Percentiles rank a stretch among this genome's conserved stretches.
Conservation (phyloP, 192 early-diverging fungal genomes). For the Entomortierella beljakovae region DNA sequence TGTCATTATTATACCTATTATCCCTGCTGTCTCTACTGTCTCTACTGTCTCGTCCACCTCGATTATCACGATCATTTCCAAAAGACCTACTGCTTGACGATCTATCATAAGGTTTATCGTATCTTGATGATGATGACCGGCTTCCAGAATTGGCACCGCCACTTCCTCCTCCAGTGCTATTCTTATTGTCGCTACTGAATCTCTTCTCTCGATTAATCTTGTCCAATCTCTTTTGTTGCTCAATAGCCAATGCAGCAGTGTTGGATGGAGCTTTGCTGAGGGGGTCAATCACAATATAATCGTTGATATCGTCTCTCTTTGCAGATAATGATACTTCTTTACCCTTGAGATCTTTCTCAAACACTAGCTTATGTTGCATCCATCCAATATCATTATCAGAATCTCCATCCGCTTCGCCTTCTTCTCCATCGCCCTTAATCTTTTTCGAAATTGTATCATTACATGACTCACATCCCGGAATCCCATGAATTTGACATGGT, state of each 20-base stretch:
- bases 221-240: conserved; percentile 43
- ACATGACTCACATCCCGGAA: conserved; percentile 80
- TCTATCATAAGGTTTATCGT: conserved; percentile 14
- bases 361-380: conserved; percentile 83
- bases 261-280: conserved; percentile 47
- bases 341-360: conserved; percentile 76
- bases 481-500: conserved; percentile 75
- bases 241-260: conserved; percentile 33
- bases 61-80: conserved; percentile 16
- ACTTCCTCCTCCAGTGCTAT: not conserved
- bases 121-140: not conserved
- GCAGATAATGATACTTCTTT: conserved; percentile 63
- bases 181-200: not conserved
- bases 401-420: conserved; percentile 27
- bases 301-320: conserved; percentile 67
- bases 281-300: conserved; percentile 80
- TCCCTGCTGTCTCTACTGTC: conserved; percentile 3
- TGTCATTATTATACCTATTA: not conserved
- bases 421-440: conserved; percentile 52
- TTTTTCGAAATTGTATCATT: conserved; percentile 54
- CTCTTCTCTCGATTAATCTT: conserved; percentile 17
- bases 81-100: conserved; percentile 13
- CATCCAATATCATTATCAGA: conserved; percentile 70
- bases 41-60: conserved; percentile 4
- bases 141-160: conserved; percentile 1